These are phyloP conservation scores for Coprinellus aureogranulatus DNA, from an alignment of 768 basidiomycete species.

Conservation along the genomic window DNA sequence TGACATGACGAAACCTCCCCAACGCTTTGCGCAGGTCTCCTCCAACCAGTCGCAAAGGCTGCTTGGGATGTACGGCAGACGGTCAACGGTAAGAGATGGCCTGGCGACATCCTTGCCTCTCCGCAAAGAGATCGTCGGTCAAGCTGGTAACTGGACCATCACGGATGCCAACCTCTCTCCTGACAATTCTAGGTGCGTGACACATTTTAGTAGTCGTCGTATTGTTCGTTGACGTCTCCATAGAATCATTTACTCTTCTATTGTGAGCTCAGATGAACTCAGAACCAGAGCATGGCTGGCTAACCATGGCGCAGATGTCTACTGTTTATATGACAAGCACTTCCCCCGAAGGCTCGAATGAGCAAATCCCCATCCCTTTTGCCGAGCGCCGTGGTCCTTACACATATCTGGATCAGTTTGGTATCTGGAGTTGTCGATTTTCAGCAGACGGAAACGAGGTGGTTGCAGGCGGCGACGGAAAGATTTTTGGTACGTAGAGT, in stretches of 20 bases:
- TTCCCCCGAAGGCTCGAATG: slow-evolving; percentile 52
- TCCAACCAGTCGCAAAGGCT: neutral
- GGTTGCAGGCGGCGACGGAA: slow-evolving; percentile 85
- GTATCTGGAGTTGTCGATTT: slow-evolving; percentile 93
- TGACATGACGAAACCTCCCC: slow-evolving; percentile 58
- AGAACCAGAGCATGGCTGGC: neutral
- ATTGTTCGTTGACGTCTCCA: neutral
- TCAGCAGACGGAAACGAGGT: slow-evolving; percentile 96
- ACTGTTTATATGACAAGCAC: slow-evolving; percentile 76
- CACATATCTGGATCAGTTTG: slow-evolving; percentile 48
- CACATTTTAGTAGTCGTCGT: too few relatives aligned
- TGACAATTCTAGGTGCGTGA: slow-evolving; percentile 77
- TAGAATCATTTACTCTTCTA: slow-evolving; percentile 92
- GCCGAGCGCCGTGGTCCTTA: slow-evolving; percentile 37
- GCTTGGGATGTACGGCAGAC: slow-evolving; percentile 1
- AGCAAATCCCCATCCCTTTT: slow-evolving; percentile 63
- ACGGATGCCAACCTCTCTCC: slow-evolving; percentile 91
- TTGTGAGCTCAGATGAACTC: slow-evolving; percentile 45
- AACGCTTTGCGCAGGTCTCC: slow-evolving; percentile 13
- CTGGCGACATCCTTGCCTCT: slow-evolving; percentile 46
- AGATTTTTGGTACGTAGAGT: slow-evolving; percentile 56
- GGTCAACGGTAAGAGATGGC: slow-evolving; percentile 20
- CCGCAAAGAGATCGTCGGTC: slow-evolving; percentile 68
- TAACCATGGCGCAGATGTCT: slow-evolving; percentile 45
- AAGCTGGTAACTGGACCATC: slow-evolving; percentile 85